These are phyloP conservation scores for Penicillium cataractarum DNA, from an alignment of 495 filamentous ascomycete genomes.

Conservation along the genomic window DNA sequence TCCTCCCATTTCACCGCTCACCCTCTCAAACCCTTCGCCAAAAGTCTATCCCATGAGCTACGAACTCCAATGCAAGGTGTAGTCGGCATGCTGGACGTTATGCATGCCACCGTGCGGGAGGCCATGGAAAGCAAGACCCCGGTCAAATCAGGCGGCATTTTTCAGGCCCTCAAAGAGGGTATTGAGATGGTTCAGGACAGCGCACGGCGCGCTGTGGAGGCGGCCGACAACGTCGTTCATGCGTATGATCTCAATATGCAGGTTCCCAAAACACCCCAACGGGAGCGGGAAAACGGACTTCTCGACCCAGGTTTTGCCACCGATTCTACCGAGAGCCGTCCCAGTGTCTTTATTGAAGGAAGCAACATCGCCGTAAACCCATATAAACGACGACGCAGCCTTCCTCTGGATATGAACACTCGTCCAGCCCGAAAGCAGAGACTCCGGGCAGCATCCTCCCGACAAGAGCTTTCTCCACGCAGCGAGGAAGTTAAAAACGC, in stretches of 20 bases:
- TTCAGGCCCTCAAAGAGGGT: slow-evolving; percentile 68
- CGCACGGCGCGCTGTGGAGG: slow-evolving; percentile 76
- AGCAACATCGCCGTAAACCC: slow-evolving; percentile 50
- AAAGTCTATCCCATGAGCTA: slow-evolving; percentile 78
- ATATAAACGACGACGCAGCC: slow-evolving; percentile 54
- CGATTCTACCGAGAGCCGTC: slow-evolving; percentile 32
- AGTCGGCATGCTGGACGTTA: slow-evolving; percentile 83
- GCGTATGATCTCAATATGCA: slow-evolving; percentile 89
- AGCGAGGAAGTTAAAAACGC: slow-evolving; percentile 53
- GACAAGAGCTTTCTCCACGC: slow-evolving; percentile 51
- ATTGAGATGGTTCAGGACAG: slow-evolving; percentile 84
- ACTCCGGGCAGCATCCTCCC: slow-evolving; percentile 37
- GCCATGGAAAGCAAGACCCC: slow-evolving; percentile 61
- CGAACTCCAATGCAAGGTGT: slow-evolving; percentile 86
- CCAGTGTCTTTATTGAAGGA: slow-evolving; percentile 49
- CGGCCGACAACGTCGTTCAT: slow-evolving; percentile 83
- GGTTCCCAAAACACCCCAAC: slow-evolving; percentile 63
- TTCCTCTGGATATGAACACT: slow-evolving; percentile 40
- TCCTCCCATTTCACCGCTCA: slow-evolving; percentile 52
- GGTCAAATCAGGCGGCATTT: slow-evolving; percentile 54
- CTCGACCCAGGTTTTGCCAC: slow-evolving; percentile 26
- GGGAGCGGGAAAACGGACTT: slow-evolving; percentile 43
- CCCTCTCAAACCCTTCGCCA: slow-evolving; percentile 76
- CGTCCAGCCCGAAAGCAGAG: slow-evolving; percentile 44
- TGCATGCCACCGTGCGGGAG: slow-evolving; percentile 78